Evolutionary conservation across 148 eudicot genomes (phyloP), one percentile per base, ranked within the genome.

Genomic region (Persicaria maculosa): DNA sequence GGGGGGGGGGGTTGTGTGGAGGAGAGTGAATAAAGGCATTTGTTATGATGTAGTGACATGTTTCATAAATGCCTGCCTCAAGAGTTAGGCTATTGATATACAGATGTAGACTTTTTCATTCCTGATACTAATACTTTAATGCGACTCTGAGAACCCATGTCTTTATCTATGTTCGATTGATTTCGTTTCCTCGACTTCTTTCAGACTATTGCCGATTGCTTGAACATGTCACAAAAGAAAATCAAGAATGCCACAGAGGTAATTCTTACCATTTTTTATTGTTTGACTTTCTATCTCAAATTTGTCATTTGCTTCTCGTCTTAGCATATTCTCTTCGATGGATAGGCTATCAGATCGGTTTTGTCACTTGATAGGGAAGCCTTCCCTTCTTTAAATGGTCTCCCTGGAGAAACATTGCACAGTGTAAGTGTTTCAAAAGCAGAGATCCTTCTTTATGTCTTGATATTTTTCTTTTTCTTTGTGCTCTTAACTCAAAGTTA

Each of bases 161-260:
- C 53, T 15, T 20, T 17, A 59, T 78, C 44, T 47, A 15, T 65
- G 4, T 14, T 31, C 11, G 12, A 65, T 43, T 65, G 70, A 65
- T 65, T 14, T 12, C 70, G 43, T 65, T 25, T 7, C 7, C 45
- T 73, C 53, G 59, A 50, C 14, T 46, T 75, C 31, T 67, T 78
- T 43, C 89, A 90, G 98, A 95, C 64, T 45, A 86, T 95, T 83
- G 96, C 98, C 31, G 98, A 87, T 83, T 73, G 80, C 75, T 80
- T 95, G 48, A 88, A 92, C 85, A 86, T 95, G 88, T 87, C 98
- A 5, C 91, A 84, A 19, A 88, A 85, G 89, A 95, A 95, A 89
- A 85, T 95, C 74, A 85, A 83, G 81, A 92, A 95, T 80, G 99
- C 99, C 52, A 92, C 91, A 72, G 91, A 92, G 97, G 99, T 92